Evolutionary conservation across 2,329 filamentous ascomycete species (phyloP), one percentile per base, ranked within the genome.

Genomic region (Pleoardoris graminearum): DNA sequence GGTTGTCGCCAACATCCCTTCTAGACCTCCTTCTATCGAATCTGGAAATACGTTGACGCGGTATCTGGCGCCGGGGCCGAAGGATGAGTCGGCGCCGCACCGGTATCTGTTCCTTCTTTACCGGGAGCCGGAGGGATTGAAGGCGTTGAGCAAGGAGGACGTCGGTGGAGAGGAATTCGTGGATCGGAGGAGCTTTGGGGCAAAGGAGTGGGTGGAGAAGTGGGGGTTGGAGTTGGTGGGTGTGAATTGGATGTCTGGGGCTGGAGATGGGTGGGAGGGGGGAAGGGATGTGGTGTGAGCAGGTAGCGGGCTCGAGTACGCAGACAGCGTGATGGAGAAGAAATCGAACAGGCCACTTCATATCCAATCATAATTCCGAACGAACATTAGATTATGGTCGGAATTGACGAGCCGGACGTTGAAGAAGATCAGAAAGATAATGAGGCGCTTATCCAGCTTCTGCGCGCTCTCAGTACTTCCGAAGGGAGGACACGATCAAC

Each of bases 1-100:
- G 78, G 73, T 83, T 22, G 63, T 82, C 0, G 52, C 58, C 1
- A 47, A 51, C 2, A 61, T 72, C 12, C 49, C 57, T 1, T 12
- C 51, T 1, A 22, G 44, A 3, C 36, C 54, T 7, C 33, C 50
- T 3, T 23, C 16, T 0, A n/a, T 49, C 2, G 38, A 53, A 11
- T 48, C 42, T 1, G 67, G 65, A 4, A 60, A 49, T 3, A 66
- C 63, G 2, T 16, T 73, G 27, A 73, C 70, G 11, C 54, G 54
- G 46, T 73, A 72, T 23, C 50, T 73, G 17, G 67, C 66, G 3
- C 70, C 70, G 0, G 70, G 70, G 0, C 65, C 66, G 0, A 72
- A 72, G 50, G 69, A 73, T 17, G 69, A 72, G 51, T 68, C 62
- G 3, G 65, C 59, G 1, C 70, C 70, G n/a, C 70, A 73, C 59